Evolutionary conservation across 2,329 filamentous ascomycete genomes (phyloP), one percentile per base, ranked within the genome.

Genomic region (Aureobasidium sp.): DNA sequence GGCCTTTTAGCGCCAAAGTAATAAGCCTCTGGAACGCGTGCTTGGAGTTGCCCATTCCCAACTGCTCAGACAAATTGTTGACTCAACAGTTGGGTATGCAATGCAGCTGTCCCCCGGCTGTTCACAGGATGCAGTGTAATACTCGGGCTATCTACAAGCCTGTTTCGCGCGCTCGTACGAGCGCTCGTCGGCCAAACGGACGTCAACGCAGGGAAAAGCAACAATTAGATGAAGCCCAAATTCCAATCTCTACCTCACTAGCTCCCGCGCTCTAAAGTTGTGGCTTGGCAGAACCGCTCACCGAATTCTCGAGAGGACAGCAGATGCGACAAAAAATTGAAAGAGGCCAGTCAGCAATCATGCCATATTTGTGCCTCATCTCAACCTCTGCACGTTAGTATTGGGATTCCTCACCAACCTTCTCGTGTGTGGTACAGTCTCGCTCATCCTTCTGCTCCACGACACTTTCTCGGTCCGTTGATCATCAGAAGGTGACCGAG

Each of bases 341-440:
- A 59, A 37, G 45, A 49, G 34, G 57, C 57, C 57, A 59, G 44
- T 59, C 57, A 59, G 57, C 57, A 59, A 42, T 58, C 57, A 34
- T 49, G 36, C 45, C 57, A 49, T 49, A 42, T 59, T 59, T 50
- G 45, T 49, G 44, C 57, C 57, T 50, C 57, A 59, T 41, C 57
- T 50, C 44, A 59, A 59, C 54, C 54, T 59, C 54, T 59, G 57
- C 57, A 50, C 57, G 57, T 50, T 49, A 45, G 44, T 42, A 59
- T 59, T 36, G 36, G 32, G 34, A 39, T 45, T 32, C 55, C 55
- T 59, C 55, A 59, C 42, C 44, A 49, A 21, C 55, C 36, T 59
- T 47, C 6, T 9, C n/a, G 57, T 42, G 57, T 8, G 57, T 59
- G 57, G 57, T 59, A 59, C 57, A 59, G 45, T 6, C 34, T 59